A percentile compares a stretch with the other conserved stretches of the same genome.
These are phyloP conservation scores for Rhododendron ovatum DNA, from an alignment of 148 eudicot species.

Conservation along the genomic window DNA sequence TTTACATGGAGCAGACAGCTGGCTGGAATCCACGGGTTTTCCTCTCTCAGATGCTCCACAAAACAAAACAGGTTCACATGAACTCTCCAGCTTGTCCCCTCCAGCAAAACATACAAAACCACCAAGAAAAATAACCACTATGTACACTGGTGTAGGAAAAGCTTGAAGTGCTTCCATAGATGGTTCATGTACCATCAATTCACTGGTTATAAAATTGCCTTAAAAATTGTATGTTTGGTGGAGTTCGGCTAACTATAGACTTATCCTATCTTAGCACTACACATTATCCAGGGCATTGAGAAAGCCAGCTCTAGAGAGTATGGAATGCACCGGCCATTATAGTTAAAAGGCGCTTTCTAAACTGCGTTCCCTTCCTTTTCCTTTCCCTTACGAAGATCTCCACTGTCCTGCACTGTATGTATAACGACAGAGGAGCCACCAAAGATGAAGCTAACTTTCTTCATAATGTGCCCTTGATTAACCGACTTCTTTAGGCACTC, in stretches of 20 bases:
- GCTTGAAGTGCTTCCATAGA: background rate
- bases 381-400: background rate
- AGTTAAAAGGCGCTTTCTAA: background rate
- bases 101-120: background rate
- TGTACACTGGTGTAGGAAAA: background rate
- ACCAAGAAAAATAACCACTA: background rate
- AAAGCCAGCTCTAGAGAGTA: background rate
- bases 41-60: slow-evolving; percentile 33
- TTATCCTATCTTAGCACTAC: background rate
- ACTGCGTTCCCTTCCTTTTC: background rate
- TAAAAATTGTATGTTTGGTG: background rate
- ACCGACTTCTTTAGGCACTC: background rate
- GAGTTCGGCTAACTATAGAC: background rate
- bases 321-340: background rate
- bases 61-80: background rate
- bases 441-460: background rate
- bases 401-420: background rate
- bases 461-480: background rate
- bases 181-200: background rate
- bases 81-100: background rate
- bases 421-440: background rate
- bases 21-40: slow-evolving; percentile 45
- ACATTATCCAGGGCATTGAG: background rate
- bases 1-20: slow-evolving; percentile 42
- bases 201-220: background rate